Base-by-base conservation (phyloP, 257 asterid species). In the Prunella vulgaris region DNA sequence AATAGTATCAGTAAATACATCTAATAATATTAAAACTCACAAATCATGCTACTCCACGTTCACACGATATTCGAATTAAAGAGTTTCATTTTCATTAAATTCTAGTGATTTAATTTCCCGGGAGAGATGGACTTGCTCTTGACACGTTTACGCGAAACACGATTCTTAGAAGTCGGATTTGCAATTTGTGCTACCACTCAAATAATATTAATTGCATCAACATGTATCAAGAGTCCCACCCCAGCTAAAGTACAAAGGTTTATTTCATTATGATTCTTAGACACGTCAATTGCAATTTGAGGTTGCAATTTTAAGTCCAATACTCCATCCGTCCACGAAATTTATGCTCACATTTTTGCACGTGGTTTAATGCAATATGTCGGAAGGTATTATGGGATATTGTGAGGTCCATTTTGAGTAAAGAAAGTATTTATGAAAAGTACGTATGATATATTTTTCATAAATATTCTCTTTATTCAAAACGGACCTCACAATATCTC, bases 121-220 rank as follows among this genome's bases (percentile, higher is more conserved):
- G 20, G 25, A 15, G 25, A 49, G 56, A 17, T 15, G 22, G 51
- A 42, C 51, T 13, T 14, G 51, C 14, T n/a, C 51, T 13, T 42
- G 68, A 64, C 76, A 76, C 76, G 76, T 54, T 61, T 63, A n/a
- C 3, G 3, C 57, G 21, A 28, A 1, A 33, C 37, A 13, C 60
- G 52, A 59, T 61, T 68, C 30, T 51, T 68, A 59, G 5, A 52
- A 59, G 61, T 76, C 70, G 66, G 70, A 48, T 17, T 52, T 40
- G 42, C 58, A 48, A 25, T 4, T 63, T 21, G 28, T 22, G 60
- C 22, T 38, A 38, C 53, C 22, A 35, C 21, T 66, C 68, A 62
- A 62, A 35, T n/a, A 40, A 21, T 57, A 42, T 24, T n/a, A n/a
- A n/a, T n/a, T 18, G 20, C 14, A 56, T 40, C 72, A 42, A 73